Conservation (phyloP, 192 early-diverging fungal species). For the Coemansia sp. region DNA sequence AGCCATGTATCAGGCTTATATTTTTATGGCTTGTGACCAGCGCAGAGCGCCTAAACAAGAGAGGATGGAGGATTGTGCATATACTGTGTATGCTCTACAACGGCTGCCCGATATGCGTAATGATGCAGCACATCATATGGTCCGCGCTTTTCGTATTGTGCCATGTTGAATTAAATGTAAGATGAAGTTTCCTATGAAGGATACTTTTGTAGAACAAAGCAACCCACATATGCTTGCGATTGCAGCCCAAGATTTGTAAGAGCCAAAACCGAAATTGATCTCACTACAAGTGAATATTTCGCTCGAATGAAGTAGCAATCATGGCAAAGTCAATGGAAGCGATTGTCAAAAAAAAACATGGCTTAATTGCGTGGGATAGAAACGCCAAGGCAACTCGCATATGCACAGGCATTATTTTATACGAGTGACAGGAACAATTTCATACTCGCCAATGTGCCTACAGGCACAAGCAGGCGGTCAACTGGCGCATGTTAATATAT, state of each 20-base stretch:
- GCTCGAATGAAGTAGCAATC: background rate
- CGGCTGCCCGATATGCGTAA: background rate
- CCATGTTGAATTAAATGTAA: background rate
- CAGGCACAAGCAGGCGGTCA: background rate
- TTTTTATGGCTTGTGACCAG: background rate
- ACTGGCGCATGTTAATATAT: conserved; percentile 3
- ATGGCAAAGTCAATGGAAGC: background rate
- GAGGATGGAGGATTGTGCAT: conserved; percentile 1
- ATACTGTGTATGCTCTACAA: background rate
- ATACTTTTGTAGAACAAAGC: background rate
- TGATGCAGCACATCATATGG: conserved; percentile 9
- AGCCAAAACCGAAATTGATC: background rate
- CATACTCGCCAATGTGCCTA: conserved; percentile 1
- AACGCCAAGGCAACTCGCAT: background rate
- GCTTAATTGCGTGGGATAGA: conserved; percentile 5
- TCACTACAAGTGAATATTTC: background rate
- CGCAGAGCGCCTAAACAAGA: background rate
- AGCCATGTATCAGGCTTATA: background rate
- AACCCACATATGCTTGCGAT: background rate
- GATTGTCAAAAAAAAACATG: background rate
- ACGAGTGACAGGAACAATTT: conserved; percentile 1
- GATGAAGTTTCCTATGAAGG: background rate
- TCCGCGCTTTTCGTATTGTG: background rate
- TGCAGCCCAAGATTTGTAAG: background rate
- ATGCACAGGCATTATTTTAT: background rate